These are phyloP conservation scores for Fusarium zealandicum DNA, from an alignment of 2,329 filamentous ascomycete genomes.

Conservation along the genomic window DNA sequence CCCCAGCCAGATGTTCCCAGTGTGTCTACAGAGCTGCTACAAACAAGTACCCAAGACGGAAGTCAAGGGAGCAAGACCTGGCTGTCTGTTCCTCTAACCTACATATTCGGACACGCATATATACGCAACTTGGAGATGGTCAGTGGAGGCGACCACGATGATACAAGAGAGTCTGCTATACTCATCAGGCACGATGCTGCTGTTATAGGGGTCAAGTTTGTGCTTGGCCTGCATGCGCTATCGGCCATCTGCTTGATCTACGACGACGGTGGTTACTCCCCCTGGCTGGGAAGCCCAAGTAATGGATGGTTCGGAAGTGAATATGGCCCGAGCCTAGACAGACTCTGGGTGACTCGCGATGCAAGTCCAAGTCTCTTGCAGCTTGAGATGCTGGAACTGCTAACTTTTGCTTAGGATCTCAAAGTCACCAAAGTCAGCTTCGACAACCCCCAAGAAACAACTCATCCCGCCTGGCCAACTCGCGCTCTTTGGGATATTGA, in stretches of 20 bases:
- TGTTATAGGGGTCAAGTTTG: neutral
- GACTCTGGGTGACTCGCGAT: neutral
- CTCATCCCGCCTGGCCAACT: neutral
- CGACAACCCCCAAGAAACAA: neutral
- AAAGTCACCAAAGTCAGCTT: conserved; percentile 6
- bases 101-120: neutral
- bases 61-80: neutral
- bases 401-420: neutral
- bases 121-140: neutral
- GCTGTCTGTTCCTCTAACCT: neutral
- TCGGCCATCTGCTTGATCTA: neutral
- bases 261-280: neutral
- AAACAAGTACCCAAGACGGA: neutral
- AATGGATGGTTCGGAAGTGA: neutral
- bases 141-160: neutral
- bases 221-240: neutral
- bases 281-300: neutral
- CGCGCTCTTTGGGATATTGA: conserved; percentile 6
- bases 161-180: neutral
- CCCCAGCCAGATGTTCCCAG: neutral
- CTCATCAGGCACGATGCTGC: neutral
- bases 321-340: neutral
- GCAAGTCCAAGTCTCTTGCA: neutral
- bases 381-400: too few species aligned
- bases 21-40: neutral